Conservation (phyloP, 2,329 filamentous ascomycete genomes). For the Rutstroemia sp. region DNA sequence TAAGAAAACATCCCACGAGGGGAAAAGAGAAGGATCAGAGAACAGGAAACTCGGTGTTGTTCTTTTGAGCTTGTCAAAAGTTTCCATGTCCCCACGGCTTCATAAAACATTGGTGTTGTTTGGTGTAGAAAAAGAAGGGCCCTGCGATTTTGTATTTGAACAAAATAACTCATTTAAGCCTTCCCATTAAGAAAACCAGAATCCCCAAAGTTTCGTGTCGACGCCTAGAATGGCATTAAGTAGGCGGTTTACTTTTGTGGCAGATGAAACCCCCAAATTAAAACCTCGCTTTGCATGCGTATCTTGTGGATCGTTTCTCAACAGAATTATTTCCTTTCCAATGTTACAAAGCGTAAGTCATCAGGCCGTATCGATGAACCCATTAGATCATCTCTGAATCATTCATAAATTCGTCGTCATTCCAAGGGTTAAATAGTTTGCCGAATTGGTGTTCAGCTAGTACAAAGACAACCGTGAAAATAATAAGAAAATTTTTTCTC, state of each 20-base stretch:
- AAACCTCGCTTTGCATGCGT: constrained; percentile 21
- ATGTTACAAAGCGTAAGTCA: constrained; percentile 20
- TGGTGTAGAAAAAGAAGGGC: background rate
- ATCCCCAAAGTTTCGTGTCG: constrained; percentile 8
- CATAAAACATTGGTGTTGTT: constrained; percentile 1
- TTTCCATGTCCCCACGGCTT: constrained; percentile 5
- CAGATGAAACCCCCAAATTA: constrained; percentile 9
- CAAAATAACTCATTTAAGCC: constrained; percentile 10
- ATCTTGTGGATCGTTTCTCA: constrained; percentile 25
- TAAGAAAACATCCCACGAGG: background rate
- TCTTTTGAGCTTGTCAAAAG: constrained; percentile 1
- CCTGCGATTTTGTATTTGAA: constrained; percentile 5
- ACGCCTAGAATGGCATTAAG: constrained; percentile 27
- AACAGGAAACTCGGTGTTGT: constrained; percentile 1
- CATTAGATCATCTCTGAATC: constrained; percentile 23
- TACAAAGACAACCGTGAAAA: constrained; percentile 33
- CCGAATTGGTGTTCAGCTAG: constrained; percentile 32
- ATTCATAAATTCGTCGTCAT: constrained; percentile 36
- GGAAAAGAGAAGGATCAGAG: background rate
- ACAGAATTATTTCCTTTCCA: constrained; percentile 16
- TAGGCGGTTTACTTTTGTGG: constrained; percentile 19
- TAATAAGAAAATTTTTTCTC: constrained; percentile 21
- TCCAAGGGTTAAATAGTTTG: constrained; percentile 31
- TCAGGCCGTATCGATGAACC: constrained; percentile 16
- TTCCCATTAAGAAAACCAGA: constrained; percentile 5